A percentile compares a stretch with the other conserved stretches of the same genome.
These are phyloP conservation scores for Mortierella alpina DNA, from an alignment of 192 early-diverging fungal genomes.

Conservation along the genomic window DNA sequence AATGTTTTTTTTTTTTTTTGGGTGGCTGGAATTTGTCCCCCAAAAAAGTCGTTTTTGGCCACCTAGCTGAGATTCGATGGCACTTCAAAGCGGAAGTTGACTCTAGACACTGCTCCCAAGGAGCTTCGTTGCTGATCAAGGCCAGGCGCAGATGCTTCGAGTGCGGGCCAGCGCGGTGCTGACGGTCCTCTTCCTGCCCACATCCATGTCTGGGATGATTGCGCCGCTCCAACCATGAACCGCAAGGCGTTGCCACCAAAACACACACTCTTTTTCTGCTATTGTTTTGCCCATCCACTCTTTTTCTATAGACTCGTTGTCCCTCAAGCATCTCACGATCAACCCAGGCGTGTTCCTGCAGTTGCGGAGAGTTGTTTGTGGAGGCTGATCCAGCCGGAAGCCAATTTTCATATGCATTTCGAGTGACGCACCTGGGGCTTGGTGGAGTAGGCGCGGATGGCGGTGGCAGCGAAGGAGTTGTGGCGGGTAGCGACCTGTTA, in stretches of 20 bases:
- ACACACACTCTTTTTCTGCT: no score
- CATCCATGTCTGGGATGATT: no score
- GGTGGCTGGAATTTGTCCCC: slow-evolving; percentile 10
- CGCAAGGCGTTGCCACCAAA: no score
- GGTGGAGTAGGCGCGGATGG: slow-evolving; percentile 60
- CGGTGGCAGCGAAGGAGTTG: slow-evolving; percentile 53
- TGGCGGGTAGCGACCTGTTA: slow-evolving; percentile 51
- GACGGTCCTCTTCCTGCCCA: no score
- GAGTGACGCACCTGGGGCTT: slow-evolving; percentile 60
- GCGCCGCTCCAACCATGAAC: no score
- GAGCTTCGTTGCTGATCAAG: no score
- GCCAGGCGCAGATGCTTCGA: no score
- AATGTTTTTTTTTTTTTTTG: slow-evolving; percentile 5
- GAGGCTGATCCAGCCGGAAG: not conserved
- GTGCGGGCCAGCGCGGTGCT: no score
- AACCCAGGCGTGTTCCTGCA: not conserved
- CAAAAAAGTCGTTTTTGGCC: not conserved
- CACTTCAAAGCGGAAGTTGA: no score
- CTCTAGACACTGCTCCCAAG: no score
- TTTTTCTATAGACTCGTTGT: no score
- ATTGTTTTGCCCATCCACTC: no score
- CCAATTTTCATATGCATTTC: not conserved
- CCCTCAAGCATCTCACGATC: not conserved
- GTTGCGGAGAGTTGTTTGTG: not conserved
- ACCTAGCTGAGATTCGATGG: not conserved